These are phyloP conservation scores for Argentina anserina DNA, from an alignment of 306 rosid species.

Conservation along the genomic window DNA sequence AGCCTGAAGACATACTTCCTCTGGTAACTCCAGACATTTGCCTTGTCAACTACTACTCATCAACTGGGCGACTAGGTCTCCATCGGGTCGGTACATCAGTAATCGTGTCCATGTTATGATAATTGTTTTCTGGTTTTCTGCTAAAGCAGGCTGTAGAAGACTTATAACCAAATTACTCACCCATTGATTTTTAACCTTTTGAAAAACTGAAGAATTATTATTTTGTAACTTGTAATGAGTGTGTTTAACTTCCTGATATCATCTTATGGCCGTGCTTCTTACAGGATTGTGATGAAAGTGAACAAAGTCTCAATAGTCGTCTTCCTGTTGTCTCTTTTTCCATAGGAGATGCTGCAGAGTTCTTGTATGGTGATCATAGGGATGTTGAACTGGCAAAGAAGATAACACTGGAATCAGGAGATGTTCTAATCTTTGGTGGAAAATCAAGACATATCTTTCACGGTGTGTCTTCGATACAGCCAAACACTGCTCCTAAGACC, in stretches of 20 bases:
- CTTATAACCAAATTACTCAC: background rate
- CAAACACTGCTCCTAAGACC: constrained; percentile 44
- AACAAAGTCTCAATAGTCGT: constrained; percentile 28
- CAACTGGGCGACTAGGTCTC: constrained; percentile 64
- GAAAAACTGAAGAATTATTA: background rate
- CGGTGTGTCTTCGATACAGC: constrained; percentile 48
- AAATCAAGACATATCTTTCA: constrained; percentile 63
- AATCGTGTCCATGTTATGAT: background rate
- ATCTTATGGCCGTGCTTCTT: background rate
- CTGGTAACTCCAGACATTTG: constrained; percentile 54
- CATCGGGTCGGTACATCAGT: constrained; percentile 51
- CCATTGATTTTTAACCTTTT: background rate
- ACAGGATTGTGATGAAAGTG: constrained; percentile 81
- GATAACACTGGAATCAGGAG: constrained; percentile 59
- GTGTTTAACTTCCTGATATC: background rate
- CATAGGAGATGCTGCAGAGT: constrained; percentile 75
- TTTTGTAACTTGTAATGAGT: background rate
- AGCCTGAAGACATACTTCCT: constrained; percentile 32
- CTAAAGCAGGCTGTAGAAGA: background rate
- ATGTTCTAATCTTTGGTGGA: constrained; percentile 83
- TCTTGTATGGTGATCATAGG: constrained; percentile 46
- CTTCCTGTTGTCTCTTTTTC: constrained; percentile 84
- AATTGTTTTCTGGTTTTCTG: background rate
- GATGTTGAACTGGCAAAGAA: constrained; percentile 39
- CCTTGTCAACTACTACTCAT: constrained; percentile 60